Evolutionary conservation across 768 basidiomycete species (phyloP).

Genomic region (Phylloporus scabripes): DNA sequence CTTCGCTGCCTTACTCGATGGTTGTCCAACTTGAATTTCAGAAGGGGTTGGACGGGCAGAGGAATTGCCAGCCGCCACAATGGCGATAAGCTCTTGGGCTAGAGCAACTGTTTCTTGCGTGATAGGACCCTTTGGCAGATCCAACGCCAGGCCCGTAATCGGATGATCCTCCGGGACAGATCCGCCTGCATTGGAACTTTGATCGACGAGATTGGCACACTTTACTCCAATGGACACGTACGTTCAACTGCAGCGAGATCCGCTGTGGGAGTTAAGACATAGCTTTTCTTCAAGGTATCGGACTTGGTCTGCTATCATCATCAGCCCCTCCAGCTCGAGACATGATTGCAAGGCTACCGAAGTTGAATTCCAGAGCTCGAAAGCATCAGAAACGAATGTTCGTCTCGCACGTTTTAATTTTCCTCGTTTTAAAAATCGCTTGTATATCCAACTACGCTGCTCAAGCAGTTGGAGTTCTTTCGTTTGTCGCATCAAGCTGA

Average conservation of each 20-base stretch:
- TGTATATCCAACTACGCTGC: neutral
- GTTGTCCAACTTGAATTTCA: neutral
- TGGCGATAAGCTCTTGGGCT: neutral
- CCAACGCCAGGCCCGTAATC: neutral
- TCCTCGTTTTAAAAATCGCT: neutral
- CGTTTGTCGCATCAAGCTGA: neutral
- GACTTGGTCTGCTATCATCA: neutral
- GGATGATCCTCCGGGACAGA: neutral
- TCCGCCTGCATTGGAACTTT: neutral
- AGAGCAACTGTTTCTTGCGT: neutral
- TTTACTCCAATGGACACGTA: neutral
- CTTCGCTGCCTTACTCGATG: neutral
- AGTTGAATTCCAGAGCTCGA: neutral
- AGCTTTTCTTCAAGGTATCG: neutral
- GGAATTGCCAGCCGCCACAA: neutral
- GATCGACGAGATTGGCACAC: neutral
- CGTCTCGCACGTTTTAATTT: neutral
- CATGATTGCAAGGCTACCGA: neutral
- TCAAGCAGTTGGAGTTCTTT: neutral
- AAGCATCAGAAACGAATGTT: neutral
- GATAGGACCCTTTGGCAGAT: neutral
- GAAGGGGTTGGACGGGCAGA: neutral
- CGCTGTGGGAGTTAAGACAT: neutral
- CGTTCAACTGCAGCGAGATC: neutral
- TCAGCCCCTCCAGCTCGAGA: neutral